phyloP scores from a whole-genome alignment of 2,329 filamentous ascomycete species.

The Trichoderma asperellum region DNA sequence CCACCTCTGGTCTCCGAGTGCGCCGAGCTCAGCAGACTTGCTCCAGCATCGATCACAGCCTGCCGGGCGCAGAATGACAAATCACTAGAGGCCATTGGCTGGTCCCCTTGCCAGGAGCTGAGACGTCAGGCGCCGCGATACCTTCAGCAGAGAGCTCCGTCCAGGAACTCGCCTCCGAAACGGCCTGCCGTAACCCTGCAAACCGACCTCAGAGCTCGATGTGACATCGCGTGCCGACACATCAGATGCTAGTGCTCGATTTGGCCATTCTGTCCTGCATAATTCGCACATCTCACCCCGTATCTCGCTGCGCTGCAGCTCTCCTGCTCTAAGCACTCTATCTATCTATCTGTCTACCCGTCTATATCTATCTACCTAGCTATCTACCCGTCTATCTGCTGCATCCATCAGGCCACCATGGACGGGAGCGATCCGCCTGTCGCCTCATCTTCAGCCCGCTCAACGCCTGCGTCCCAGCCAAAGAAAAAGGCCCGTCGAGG shows the following conservation, averaged over 20 bases:
- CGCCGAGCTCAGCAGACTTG: not conserved
- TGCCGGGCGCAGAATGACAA: constrained; percentile 15
- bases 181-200: not conserved
- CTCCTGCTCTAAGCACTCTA: not conserved
- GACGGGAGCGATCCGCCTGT: constrained; percentile 1
- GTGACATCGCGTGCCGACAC: constrained; percentile 16
- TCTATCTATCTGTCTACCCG: not conserved
- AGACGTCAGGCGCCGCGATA: not conserved
- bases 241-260: constrained; percentile 10
- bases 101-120: not conserved
- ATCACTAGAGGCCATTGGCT: not conserved
- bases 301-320: not conserved
- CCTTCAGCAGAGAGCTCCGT: not conserved
- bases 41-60: not conserved
- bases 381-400: no score
- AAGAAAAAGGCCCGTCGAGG: constrained; percentile 58
- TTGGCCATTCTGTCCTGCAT: not conserved
- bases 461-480: constrained; percentile 25
- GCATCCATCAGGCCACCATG: not conserved
- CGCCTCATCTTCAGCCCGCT: constrained; percentile 6
- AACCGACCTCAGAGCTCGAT: constrained; percentile 9
- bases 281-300: not conserved
- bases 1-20: constrained; percentile 1
- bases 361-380: not conserved
- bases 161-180: constrained; percentile 1